phyloP scores from a whole-genome alignment of 2,329 filamentous ascomycete genomes.

The Metarhizium sp. region DNA sequence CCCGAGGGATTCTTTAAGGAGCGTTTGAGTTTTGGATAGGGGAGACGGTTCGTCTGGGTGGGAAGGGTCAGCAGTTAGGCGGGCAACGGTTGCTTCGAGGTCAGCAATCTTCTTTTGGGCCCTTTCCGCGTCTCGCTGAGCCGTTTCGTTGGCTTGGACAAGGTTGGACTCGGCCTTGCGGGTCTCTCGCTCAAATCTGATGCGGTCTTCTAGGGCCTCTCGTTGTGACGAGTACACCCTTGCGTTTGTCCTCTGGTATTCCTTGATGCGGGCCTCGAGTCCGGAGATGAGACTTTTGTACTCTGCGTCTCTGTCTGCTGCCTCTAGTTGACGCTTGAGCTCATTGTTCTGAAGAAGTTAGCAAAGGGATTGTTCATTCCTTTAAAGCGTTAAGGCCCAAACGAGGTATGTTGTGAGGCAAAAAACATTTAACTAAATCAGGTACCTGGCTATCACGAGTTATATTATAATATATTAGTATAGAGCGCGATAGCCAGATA shows the following conservation, averaged over 20 bases:
- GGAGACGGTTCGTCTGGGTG: constrained; percentile 15
- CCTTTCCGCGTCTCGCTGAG: constrained; percentile 26
- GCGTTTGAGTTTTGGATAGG: constrained; percentile 18
- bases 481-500: too few species aligned
- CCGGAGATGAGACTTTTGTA: constrained; percentile 32
- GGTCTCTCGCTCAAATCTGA: constrained; percentile 35
- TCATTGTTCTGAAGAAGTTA: constrained; percentile 17
- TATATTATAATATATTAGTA: too few species aligned
- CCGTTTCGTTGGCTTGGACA: constrained; percentile 16
- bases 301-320: constrained; percentile 21
- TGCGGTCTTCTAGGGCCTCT: constrained; percentile 41
- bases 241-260: constrained; percentile 33
- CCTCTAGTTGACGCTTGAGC: constrained; percentile 16
- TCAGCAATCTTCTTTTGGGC: constrained; percentile 26
- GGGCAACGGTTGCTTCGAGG: constrained; percentile 23
- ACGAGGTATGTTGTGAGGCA: too few species aligned
- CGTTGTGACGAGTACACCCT: constrained; percentile 38
- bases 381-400: too few species aligned
- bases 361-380: neutral
- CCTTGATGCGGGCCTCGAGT: constrained; percentile 36
- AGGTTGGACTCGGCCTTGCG: constrained; percentile 26
- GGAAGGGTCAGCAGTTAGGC: constrained; percentile 17
- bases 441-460: too few species aligned
- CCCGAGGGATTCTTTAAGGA: constrained; percentile 26
- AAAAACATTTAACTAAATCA: too few species aligned